Evolutionary conservation across 148 eudicot species (phyloP).

Genomic region (Simmondsia chinensis): DNA sequence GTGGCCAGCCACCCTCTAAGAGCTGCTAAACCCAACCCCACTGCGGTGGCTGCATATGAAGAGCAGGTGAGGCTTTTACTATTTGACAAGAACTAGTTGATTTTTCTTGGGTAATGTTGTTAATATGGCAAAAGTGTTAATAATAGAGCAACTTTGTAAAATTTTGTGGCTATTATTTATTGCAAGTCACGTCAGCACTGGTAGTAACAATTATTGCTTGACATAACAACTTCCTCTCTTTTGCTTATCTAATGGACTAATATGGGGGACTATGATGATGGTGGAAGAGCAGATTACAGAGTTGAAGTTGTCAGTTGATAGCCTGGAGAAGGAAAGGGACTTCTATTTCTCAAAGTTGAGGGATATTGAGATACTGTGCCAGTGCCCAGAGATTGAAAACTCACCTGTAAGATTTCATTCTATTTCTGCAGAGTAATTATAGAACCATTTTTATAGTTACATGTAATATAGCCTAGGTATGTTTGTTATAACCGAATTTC

Average conservation of each 20-base stretch:
- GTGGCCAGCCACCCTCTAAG: slow-evolving; percentile 35
- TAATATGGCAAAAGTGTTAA: no score
- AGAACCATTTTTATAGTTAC: background rate
- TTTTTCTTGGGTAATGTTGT: no score
- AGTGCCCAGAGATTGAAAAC: slow-evolving; percentile 67
- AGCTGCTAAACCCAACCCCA: slow-evolving; percentile 35
- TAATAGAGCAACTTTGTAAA: no score
- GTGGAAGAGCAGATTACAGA: slow-evolving; percentile 71
- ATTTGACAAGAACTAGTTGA: no score
- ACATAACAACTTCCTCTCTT: no score
- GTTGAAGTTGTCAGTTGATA: slow-evolving; percentile 80
- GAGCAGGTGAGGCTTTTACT: no score
- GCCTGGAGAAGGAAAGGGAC: slow-evolving; percentile 93
- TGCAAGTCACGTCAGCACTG: no score
- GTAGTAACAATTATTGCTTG: no score
- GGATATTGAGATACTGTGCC: slow-evolving; percentile 89
- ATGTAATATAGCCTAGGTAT: no score
- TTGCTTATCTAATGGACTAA: no score
- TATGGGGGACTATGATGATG: background rate
- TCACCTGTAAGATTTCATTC: slow-evolving; percentile 34
- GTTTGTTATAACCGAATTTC: background rate
- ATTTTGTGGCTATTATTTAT: no score
- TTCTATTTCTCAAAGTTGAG: slow-evolving; percentile 93
- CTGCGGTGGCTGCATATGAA: slow-evolving; percentile 47
- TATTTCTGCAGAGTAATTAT: background rate